Percentiles rank a stretch among this genome's conserved stretches.
Conservation (phyloP, 345 rosid genomes). For the Populus tremula region DNA sequence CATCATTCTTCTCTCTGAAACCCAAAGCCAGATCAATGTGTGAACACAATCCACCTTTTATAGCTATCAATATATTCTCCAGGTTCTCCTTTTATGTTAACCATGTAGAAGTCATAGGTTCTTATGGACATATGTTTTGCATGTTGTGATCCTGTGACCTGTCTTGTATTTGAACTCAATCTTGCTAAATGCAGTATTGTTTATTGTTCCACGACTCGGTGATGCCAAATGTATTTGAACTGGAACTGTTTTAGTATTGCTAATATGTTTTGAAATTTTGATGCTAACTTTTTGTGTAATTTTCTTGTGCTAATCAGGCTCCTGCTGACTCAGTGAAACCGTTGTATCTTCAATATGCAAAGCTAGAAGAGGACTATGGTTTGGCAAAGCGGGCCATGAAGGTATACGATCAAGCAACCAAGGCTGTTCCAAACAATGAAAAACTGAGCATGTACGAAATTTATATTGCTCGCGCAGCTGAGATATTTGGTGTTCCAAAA, state of each 20-base stretch:
- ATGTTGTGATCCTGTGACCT: background rate
- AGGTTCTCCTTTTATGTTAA: background rate
- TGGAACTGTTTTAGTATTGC: background rate
- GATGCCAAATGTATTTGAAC: background rate
- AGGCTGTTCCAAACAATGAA: conserved; percentile 81
- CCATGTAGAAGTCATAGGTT: background rate
- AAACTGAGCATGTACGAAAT: conserved; percentile 87
- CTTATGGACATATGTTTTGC: background rate
- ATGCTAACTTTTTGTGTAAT: conserved; percentile 19
- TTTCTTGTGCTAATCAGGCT: conserved; percentile 46
- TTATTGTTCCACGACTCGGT: background rate
- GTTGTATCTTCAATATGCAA: conserved; percentile 88
- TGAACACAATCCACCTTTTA: background rate
- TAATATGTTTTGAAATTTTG: background rate
- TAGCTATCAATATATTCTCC: background rate
- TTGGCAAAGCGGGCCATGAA: conserved; percentile 96
- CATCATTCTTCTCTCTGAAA: background rate
- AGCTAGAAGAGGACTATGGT: conserved; percentile 93
- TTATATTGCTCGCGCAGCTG: conserved; percentile 89
- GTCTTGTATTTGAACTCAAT: conserved; percentile 1
- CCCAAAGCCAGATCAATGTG: background rate
- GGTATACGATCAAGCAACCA: conserved; percentile 89
- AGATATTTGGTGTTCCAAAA: conserved; percentile 89
- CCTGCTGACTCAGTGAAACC: conserved; percentile 90
- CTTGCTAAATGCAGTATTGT: background rate